Base-by-base conservation (phyloP, 2,329 filamentous ascomycete species). In the Byssothecium circinans region DNA sequence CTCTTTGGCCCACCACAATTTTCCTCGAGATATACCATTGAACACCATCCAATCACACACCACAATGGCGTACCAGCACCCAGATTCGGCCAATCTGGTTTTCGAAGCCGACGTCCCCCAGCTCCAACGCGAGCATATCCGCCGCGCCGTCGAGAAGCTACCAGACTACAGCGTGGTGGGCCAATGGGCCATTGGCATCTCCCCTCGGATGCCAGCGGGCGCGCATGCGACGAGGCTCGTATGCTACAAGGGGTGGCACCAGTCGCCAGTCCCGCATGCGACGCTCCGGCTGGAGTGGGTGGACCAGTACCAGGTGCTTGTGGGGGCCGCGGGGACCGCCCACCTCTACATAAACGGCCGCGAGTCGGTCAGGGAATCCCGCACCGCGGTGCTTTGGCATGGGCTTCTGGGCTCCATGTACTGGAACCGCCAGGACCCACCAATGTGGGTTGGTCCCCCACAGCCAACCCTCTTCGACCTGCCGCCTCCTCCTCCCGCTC, bases 331-430 rank as follows among this genome's bases (percentile, higher is more conserved):
- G 10, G 22, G 8, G 17, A 33, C 4, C 4, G 40, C 27, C 2
- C 40, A 42, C 18, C 40, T 42, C 5, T 25, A 34, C 40, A 20
- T 34, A n/a, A 20, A 42, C 40, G 27, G 29, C 4, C n/a, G n/a
- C 5, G 40, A 42, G 19, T 33, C 40, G 27, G 40, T 42, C 2
- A 8, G 15, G 17, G 40, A 33, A n/a, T 20, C 7, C 27, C 17
- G 40, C 29, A 25, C 36, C 2, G 36, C 4, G 8, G 36, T 39
- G 20, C 6, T n/a, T 5, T 39, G 36, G 36, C 8, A 7, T 14
- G 20, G 20, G n/a, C 4, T 36, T 6, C 34, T 20, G 7, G 34
- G 34, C 15, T 8, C 17, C 12, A 5, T 3, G 8, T 12, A 11
- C 34, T 36, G 34, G 34, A 32, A 8, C 29, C 6, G 29, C 4